Conservation (phyloP, 164 flowering plant genomes). For the Magnolia officinalis region DNA sequence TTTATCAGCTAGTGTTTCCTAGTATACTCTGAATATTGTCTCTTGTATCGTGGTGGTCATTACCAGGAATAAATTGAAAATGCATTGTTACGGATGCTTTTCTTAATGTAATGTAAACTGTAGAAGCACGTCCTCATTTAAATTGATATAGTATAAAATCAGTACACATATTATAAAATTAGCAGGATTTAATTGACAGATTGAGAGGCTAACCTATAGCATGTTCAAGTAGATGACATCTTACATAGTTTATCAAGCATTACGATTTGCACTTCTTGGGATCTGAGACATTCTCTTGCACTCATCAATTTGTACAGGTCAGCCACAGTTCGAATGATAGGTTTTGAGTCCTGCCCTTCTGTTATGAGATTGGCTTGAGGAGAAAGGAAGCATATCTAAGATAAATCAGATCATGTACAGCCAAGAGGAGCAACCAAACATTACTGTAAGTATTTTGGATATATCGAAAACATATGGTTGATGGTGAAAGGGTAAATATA, state of each 20-base stretch:
- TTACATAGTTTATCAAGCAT: background rate
- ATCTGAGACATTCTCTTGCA: background rate
- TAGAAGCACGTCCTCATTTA: background rate
- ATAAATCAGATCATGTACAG: constrained; percentile 8
- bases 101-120: background rate
- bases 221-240: background rate
- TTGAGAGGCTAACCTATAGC: no score
- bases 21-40: no score
- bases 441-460: background rate
- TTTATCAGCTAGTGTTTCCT: background rate
- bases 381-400: background rate
- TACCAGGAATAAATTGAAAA: background rate
- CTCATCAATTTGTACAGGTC: background rate
- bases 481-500: background rate
- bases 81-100: background rate
- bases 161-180: background rate
- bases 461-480: background rate
- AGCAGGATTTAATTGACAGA: background rate
- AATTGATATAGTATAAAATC: no score
- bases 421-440: constrained; percentile 2
- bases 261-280: no score
- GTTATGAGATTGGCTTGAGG: background rate
- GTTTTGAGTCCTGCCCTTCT: background rate
- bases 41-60: background rate
- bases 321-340: background rate